Base-by-base conservation (phyloP, 441 rosid genomes). In the Gossypium gossypioides region DNA sequence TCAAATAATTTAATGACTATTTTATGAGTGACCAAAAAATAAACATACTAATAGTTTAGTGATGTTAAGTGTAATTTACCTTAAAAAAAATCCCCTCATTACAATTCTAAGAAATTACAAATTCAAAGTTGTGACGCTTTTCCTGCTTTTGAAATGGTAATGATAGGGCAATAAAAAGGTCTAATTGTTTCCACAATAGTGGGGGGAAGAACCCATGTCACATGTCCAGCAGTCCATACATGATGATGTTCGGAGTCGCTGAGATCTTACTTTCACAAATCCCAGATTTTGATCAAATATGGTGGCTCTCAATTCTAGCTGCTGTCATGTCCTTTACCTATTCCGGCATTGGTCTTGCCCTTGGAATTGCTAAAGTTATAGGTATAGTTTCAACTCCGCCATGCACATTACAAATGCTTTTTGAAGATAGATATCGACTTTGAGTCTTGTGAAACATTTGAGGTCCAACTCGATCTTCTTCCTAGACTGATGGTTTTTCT, bases 241-340 rank as follows among this genome's bases (percentile, higher is more conserved):
- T 88, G 93, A 81, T 84, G 34, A 63, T 83, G 16, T 88, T 88
- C 25, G 90, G 89, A 58, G 66, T 83, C 52, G 61, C 75, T 52
- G 87, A 88, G 84, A 68, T 86, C 16, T 50, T 88, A 12, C 81
- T 88, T 68, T 86, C 90, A 22, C 92, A 88, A 69, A 71, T 88
- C 74, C 92, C 90, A 34, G 90, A 84, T 64, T 85, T 88, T 64
- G 88, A 85, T 67, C 87, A 81, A 76, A 80, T 86, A 34, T 88
- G 90, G 87, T 86, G 92, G 90, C 84, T 88, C 81, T 88, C 92
- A 7, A 81, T 86, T 61, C 87, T 86, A 2, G 92, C 90, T 24
- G 90, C 92, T 44, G 62, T 88, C 34, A 88, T 88, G 92, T 88
- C 92, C 27, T 85, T 88, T 75, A 85, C 90, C 65, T 88, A 88